These are phyloP conservation scores for Butyriboletus loyo DNA, from an alignment of 768 basidiomycete species.

Conservation along the genomic window DNA sequence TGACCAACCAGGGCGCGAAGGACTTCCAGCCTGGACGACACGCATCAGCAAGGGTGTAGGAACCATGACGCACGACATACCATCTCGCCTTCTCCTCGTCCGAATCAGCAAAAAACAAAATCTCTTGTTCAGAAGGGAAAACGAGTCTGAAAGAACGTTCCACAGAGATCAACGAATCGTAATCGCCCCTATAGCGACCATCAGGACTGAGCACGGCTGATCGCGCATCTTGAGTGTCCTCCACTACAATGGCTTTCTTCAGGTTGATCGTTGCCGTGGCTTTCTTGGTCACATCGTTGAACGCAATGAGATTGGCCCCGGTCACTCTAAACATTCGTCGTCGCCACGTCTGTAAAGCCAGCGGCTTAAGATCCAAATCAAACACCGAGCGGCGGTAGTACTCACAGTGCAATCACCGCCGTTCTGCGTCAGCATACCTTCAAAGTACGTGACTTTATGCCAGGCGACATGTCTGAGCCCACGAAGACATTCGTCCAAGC, in stretches of 20 bases:
- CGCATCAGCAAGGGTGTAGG: neutral
- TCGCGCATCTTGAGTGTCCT: constrained; percentile 70
- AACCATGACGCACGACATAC: constrained; percentile 41
- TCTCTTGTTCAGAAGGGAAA: constrained; percentile 75
- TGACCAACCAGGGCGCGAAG: constrained; percentile 80
- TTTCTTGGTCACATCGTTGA: constrained; percentile 90
- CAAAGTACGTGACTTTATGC: constrained; percentile 93
- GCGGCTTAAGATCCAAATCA: neutral
- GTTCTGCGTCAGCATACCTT: constrained; percentile 87
- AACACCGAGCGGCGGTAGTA: constrained; percentile 3
- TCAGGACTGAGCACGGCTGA: constrained; percentile 44
- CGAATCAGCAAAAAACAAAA: constrained; percentile 88
- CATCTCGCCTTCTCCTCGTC: constrained; percentile 86
- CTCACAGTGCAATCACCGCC: constrained; percentile 91
- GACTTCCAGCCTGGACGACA: constrained; percentile 69
- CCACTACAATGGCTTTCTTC: constrained; percentile 73
- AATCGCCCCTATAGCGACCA: constrained; percentile 49
- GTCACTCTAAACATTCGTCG: constrained; percentile 81
- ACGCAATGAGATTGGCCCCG: constrained; percentile 83
- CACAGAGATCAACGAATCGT: constrained; percentile 63
- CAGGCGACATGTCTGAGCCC: constrained; percentile 87
- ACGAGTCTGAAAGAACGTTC: constrained; percentile 83
- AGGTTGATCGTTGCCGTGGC: constrained; percentile 89
- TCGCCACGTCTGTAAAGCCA: constrained; percentile 61
- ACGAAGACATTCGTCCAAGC: constrained; percentile 87